Conservation (phyloP, 495 filamentous ascomycete species). For the Talaromyces borbonicus region DNA sequence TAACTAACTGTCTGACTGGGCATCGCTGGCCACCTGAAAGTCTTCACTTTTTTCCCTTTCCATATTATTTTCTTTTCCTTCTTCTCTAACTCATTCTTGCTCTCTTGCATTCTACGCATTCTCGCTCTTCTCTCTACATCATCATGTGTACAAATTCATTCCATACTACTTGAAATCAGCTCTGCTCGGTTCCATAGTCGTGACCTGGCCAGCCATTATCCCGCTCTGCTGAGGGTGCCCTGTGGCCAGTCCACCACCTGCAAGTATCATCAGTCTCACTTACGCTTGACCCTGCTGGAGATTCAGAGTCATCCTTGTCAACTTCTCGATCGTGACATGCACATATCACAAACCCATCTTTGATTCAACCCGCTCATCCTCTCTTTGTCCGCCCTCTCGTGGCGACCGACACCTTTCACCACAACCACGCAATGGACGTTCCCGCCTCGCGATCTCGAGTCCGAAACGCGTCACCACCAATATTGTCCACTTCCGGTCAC, state of each 20-base stretch:
- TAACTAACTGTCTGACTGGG: too few species aligned
- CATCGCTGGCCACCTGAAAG: too few species aligned
- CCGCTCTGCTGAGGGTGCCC: not conserved
- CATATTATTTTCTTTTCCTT: too few species aligned
- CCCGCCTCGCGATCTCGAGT: slow-evolving; percentile 3
- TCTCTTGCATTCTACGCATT: too few species aligned
- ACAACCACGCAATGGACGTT: not conserved
- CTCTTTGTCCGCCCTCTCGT: not conserved
- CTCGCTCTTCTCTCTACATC: not conserved
- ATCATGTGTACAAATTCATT: too few species aligned
- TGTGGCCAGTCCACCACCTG: not conserved
- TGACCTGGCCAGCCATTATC: slow-evolving; percentile 1
- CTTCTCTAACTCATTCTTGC: too few species aligned
- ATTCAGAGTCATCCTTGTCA: not conserved
- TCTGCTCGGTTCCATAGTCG: not conserved
- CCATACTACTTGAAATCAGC: too few species aligned
- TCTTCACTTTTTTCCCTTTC: too few species aligned
- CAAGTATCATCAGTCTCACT: not conserved
- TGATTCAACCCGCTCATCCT: not conserved
- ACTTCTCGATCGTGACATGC: not conserved
- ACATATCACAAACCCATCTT: not conserved
- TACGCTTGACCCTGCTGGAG: not conserved
- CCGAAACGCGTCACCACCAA: slow-evolving; percentile 9
- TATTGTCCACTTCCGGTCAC: not conserved
- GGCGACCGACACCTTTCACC: not conserved